Conservation (phyloP, 1,284 basidiomycete genomes). For the Vanrija pseudolonga region DNA sequence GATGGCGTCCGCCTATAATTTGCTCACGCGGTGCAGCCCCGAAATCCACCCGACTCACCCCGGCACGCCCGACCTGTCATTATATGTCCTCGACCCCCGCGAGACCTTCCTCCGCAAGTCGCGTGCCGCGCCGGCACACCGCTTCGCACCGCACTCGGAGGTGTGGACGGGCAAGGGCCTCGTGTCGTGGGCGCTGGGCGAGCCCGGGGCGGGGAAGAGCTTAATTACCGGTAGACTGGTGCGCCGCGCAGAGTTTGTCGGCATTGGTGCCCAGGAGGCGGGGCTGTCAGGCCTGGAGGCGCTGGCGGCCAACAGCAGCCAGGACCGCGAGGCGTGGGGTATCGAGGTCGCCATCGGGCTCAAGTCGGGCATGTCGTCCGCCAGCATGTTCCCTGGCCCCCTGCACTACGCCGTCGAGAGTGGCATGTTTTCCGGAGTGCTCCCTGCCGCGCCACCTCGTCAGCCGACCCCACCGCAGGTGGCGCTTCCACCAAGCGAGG, state of each 20-base stretch:
- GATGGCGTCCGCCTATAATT: background rate
- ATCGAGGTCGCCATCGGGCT: slow-evolving; percentile 41
- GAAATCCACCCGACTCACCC: slow-evolving; percentile 36
- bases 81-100: slow-evolving; percentile 46
- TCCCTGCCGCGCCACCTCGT: background rate
- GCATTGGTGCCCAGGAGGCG: background rate
- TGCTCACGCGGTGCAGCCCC: slow-evolving; percentile 25
- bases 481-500: slow-evolving; percentile 1
- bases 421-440: background rate
- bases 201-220: slow-evolving; percentile 40
- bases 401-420: slow-evolving; percentile 15
- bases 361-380: slow-evolving; percentile 15
- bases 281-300: slow-evolving; percentile 32
- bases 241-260: slow-evolving; percentile 5
- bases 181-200: slow-evolving; percentile 39
- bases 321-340: slow-evolving; percentile 30
- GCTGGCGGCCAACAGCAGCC: slow-evolving; percentile 18
- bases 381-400: slow-evolving; percentile 7
- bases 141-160: slow-evolving; percentile 12
- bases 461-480: background rate
- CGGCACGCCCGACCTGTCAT: slow-evolving; percentile 34
- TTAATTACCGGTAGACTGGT: slow-evolving; percentile 43
- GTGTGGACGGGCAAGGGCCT: slow-evolving; percentile 47
- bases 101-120: slow-evolving; percentile 39
- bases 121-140: slow-evolving; percentile 19